Base-by-base conservation (phyloP, 108 stramenopile genomes). In the Nitzschia sp. region DNA sequence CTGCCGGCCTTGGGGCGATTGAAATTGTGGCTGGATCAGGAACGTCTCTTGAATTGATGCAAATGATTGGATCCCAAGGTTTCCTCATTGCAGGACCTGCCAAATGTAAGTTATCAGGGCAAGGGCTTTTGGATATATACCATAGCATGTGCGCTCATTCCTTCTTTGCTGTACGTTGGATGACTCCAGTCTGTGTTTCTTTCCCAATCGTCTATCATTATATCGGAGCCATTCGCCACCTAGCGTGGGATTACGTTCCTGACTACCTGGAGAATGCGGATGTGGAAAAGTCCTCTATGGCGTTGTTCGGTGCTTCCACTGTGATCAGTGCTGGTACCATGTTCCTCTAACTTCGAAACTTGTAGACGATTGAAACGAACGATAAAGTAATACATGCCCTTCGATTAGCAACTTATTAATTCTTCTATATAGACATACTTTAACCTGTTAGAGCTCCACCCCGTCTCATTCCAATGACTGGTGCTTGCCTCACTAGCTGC, bases 141-240 rank as follows among this genome's bases (percentile, higher is more conserved):
- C n/a, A n/a, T n/a, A n/a, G n/a, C n/a, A n/a, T n/a, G n/a, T n/a
- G n/a, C n/a, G n/a, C n/a, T n/a, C n/a, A n/a, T n/a, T n/a, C n/a
- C n/a, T n/a, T n/a, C n/a, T n/a, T n/a, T n/a, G n/a, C n/a, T n/a
- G n/a, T n/a, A n/a, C n/a, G n/a, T n/a, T n/a, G n/a, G n/a, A n/a
- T n/a, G n/a, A n/a, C n/a, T 9, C n/a, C 38, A 61, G 60, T 96
- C 64, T 59, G 66, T 1, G 96, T 98, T 23, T 75, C 91, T 0
- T 98, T 96, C 71, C 93, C 97, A 1, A 52, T 97, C 13, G 72
- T 85, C 0, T 98, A 96, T 73, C 98, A 98, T 83, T 97, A 89
- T 69, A 58, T 90, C 4, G 96, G 93, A 17, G 96, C 82, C 9
- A 19, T 90, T 2, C 81, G 97, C 32, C 96, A 98, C 63, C 77